These are phyloP conservation scores for Collybiopsis confluens DNA, from an alignment of 768 basidiomycete genomes.

Conservation along the genomic window DNA sequence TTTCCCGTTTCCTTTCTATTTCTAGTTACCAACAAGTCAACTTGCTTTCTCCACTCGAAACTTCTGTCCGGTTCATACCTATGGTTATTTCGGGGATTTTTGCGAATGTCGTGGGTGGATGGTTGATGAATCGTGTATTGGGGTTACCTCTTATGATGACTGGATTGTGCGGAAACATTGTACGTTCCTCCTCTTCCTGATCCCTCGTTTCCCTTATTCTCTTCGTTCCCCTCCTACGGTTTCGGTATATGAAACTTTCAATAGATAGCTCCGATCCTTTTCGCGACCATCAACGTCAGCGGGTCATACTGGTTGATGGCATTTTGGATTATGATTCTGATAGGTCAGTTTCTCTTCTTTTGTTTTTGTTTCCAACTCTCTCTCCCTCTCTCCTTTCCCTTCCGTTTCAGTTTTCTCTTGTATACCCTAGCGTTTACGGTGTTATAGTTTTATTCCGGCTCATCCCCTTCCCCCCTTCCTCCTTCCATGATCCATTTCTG, in stretches of 20 bases:
- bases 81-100: conserved; percentile 26
- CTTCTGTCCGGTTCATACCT: conserved; percentile 27
- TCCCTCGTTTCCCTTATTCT: not conserved
- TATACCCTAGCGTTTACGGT: too few relatives aligned
- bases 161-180: conserved; percentile 23
- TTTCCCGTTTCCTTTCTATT: too few relatives aligned
- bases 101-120: conserved; percentile 16
- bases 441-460: too few relatives aligned
- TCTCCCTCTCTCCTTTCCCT: not conserved
- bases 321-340: conserved; percentile 25
- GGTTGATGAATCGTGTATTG: conserved; percentile 21
- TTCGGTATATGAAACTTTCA: not conserved
- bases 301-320: conserved; percentile 27
- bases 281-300: conserved; percentile 25
- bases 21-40: conserved; percentile 12
- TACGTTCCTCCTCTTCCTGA: conserved; percentile 11
- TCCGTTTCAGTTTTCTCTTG: too few relatives aligned
- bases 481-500: too few relatives aligned
- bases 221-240: too few relatives aligned
- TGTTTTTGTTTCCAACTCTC: not conserved
- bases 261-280: conserved; percentile 26
- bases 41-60: conserved; percentile 23
- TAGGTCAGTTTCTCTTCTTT: conserved; percentile 12
- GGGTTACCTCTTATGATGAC: conserved; percentile 23
- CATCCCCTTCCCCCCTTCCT: too few relatives aligned